Conservation (phyloP, 768 basidiomycete genomes). For the Serendipita sp. region DNA sequence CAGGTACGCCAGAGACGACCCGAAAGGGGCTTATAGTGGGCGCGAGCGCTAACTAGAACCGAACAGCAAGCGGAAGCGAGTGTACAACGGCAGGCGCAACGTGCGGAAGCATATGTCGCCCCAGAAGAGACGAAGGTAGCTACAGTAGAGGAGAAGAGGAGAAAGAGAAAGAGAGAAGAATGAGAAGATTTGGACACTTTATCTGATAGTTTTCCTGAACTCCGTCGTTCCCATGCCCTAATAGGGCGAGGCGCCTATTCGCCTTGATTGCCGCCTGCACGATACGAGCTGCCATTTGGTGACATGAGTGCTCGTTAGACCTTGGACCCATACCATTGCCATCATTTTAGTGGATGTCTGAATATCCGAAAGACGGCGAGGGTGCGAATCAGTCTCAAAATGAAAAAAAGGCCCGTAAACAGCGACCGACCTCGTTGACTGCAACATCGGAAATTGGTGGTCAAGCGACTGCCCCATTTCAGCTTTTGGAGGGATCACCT, state of each 20-base stretch:
- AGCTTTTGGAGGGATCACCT: not conserved
- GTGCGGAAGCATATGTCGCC: constrained; percentile 77
- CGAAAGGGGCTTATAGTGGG: not conserved
- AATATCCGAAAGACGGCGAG: constrained; percentile 14
- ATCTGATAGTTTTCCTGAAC: not conserved
- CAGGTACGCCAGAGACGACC: constrained; percentile 33
- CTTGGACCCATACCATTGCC: no score
- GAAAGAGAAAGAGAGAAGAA: constrained; percentile 35
- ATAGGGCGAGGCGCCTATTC: not conserved
- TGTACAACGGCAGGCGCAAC: constrained; percentile 54
- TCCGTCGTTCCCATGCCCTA: not conserved
- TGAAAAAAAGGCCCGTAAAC: constrained; percentile 2
- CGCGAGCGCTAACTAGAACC: not conserved
- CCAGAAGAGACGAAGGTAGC: constrained; percentile 63
- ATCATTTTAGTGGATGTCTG: not conserved
- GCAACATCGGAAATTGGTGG: no score
- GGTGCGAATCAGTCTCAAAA: constrained; percentile 21
- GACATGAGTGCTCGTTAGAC: no score
- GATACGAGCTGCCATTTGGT: not conserved
- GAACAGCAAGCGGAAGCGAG: constrained; percentile 62
- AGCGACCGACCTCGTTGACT: not conserved
- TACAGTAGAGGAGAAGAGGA: constrained; percentile 59
- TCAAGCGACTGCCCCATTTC: not conserved
- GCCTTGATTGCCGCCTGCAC: not conserved
- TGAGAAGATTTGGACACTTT: not conserved